These are phyloP conservation scores for Lunularia cruciata DNA, from an alignment of 225 moss, liverwort and hornwort genomes.

Conservation along the genomic window DNA sequence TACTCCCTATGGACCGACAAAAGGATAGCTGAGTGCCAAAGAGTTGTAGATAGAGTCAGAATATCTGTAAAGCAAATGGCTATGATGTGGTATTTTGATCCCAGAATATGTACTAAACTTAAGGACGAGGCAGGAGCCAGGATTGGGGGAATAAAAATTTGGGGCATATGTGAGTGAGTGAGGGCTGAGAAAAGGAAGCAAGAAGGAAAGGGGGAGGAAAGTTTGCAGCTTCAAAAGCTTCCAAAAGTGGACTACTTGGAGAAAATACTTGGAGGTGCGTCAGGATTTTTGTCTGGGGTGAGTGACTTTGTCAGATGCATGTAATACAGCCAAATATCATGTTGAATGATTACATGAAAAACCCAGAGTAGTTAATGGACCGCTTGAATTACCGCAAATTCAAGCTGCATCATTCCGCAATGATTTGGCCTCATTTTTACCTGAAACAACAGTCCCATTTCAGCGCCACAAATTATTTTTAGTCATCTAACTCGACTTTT, in stretches of 20 bases:
- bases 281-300: no score
- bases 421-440: background rate
- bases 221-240: constrained; percentile 1
- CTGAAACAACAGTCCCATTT: constrained; percentile 2
- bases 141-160: background rate
- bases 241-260: no score
- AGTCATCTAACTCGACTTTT: no score
- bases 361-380: no score
- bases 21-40: background rate
- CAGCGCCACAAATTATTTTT: no score
- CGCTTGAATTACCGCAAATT: background rate
- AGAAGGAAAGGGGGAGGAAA: background rate
- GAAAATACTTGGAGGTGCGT: no score
- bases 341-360: background rate
- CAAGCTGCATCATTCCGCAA: constrained; percentile 4
- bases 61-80: constrained; percentile 8
- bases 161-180: background rate
- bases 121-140: no score
- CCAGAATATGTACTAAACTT: background rate
- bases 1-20: constrained; percentile 7
- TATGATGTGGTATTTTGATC: background rate
- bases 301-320: no score
- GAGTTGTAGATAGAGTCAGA: background rate
- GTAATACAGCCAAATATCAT: background rate
- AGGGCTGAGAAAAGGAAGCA: background rate